Percentiles rank a stretch among this genome's conserved stretches.
Conservation (phyloP, 768 basidiomycete genomes). For the Lactarius hengduanensis region DNA sequence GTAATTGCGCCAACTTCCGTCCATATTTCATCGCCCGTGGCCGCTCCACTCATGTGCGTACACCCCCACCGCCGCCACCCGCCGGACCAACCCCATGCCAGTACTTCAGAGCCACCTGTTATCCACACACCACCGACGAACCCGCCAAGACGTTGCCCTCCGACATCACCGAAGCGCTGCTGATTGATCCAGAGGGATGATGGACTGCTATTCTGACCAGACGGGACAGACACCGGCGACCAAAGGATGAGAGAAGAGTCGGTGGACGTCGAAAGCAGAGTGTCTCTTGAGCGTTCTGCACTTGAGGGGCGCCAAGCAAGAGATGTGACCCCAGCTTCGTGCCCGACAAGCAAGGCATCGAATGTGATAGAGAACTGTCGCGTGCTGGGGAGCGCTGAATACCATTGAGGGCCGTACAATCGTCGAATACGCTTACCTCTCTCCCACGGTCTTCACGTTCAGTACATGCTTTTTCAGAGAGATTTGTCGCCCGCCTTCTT, state of each 20-base stretch:
- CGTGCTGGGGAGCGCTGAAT: slow-evolving; percentile 34
- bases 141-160: slow-evolving; percentile 86
- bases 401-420: background rate
- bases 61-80: slow-evolving; percentile 88
- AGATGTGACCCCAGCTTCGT: slow-evolving; percentile 89
- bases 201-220: slow-evolving; percentile 38
- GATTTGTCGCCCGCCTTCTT: slow-evolving; percentile 82
- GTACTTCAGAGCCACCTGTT: slow-evolving; percentile 53
- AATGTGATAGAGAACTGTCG: slow-evolving; percentile 78
- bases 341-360: slow-evolving; percentile 93
- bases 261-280: slow-evolving; percentile 87
- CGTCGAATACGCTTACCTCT: slow-evolving; percentile 34
- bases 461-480: slow-evolving; percentile 85
- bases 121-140: slow-evolving; percentile 93
- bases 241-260: slow-evolving; percentile 96
- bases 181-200: slow-evolving; percentile 85
- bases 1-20: slow-evolving; percentile 70
- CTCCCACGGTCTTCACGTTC: slow-evolving; percentile 52
- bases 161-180: slow-evolving; percentile 92
- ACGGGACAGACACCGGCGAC: slow-evolving; percentile 65
- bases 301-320: slow-evolving; percentile 71
- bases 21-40: slow-evolving; percentile 53
- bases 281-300: slow-evolving; percentile 37
- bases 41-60: slow-evolving; percentile 24
- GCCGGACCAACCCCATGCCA: slow-evolving; percentile 94